Conservation (phyloP, 108 stramenopile genomes). For the Pseudonitzschia delicatissima region DNA sequence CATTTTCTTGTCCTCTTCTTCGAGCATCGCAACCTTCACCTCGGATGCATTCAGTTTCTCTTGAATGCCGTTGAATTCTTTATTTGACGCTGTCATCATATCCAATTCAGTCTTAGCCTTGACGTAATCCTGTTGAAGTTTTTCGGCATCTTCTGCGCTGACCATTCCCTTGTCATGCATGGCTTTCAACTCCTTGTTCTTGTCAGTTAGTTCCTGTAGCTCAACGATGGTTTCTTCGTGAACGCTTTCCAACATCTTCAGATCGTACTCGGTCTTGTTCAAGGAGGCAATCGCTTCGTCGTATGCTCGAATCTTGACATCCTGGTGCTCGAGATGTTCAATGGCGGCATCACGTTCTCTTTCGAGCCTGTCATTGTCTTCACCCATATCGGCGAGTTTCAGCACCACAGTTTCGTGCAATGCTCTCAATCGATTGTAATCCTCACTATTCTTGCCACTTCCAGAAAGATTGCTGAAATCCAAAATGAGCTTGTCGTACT, state of each 20-base stretch:
- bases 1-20: constrained; percentile 9
- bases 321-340: constrained; percentile 4
- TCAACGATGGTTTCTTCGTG: neutral
- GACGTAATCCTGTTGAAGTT: constrained; percentile 14
- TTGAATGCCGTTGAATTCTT: constrained; percentile 4
- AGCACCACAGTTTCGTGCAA: constrained; percentile 28
- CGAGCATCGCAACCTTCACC: constrained; percentile 11
- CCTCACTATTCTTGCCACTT: constrained; percentile 2
- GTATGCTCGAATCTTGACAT: constrained; percentile 1
- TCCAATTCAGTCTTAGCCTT: constrained; percentile 18
- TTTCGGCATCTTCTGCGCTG: neutral
- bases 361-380: constrained; percentile 24
- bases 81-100: constrained; percentile 8
- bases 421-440: constrained; percentile 11
- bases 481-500: constrained; percentile 11
- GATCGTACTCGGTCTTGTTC: constrained; percentile 7
- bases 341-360: constrained; percentile 3
- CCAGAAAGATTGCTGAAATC: constrained; percentile 19
- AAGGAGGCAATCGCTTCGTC: constrained; percentile 3
- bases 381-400: constrained; percentile 32
- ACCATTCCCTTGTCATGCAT: neutral
- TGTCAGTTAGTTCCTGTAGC: constrained; percentile 1
- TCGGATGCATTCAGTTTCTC: constrained; percentile 13
- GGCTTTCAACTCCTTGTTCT: neutral
- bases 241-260: constrained; percentile 12